phyloP scores from a whole-genome alignment of 1,284 basidiomycete species.

The Fomitopsis betulina region DNA sequence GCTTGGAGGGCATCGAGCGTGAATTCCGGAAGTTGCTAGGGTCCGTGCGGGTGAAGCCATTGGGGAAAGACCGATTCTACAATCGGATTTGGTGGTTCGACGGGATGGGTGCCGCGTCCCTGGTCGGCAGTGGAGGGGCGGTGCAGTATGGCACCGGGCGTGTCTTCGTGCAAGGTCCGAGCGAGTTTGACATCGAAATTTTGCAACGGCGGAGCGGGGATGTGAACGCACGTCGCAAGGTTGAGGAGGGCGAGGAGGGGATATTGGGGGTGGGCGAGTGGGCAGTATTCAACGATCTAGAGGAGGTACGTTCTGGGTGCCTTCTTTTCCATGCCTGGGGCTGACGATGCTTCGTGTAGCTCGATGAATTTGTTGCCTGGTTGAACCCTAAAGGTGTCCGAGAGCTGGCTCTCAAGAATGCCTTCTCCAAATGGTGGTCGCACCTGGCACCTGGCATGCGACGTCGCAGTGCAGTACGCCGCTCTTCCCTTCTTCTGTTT shows the following conservation, averaged over 20 bases:
- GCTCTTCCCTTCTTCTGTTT: background rate
- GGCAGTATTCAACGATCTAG: conserved; percentile 83
- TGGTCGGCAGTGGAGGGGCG: conserved; percentile 70
- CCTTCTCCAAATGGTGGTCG: conserved; percentile 79
- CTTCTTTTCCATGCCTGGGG: background rate
- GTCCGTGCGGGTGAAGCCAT: conserved; percentile 78
- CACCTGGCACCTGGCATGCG: conserved; percentile 83
- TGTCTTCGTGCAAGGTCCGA: conserved; percentile 87
- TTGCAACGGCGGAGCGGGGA: conserved; percentile 54
- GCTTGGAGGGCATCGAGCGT: conserved; percentile 85
- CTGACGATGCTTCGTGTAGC: conserved; percentile 36
- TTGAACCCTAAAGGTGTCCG: conserved; percentile 88
- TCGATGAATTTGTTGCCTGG: conserved; percentile 84
- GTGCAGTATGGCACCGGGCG: conserved; percentile 85
- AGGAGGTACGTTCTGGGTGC: conserved; percentile 57
- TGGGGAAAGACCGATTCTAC: conserved; percentile 91
- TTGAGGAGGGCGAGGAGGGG: conserved; percentile 77
- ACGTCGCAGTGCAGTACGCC: conserved; percentile 64
- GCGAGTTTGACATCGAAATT: conserved; percentile 70
- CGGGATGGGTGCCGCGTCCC: conserved; percentile 82
- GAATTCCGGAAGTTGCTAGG: conserved; percentile 89
- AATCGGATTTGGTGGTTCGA: conserved; percentile 99
- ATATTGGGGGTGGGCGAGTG: conserved; percentile 77
- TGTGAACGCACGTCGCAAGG: conserved; percentile 51
- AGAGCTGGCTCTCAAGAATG: conserved; percentile 79